phyloP scores from a whole-genome alignment of 2,329 filamentous ascomycete species.

The Massarina eburnea region DNA sequence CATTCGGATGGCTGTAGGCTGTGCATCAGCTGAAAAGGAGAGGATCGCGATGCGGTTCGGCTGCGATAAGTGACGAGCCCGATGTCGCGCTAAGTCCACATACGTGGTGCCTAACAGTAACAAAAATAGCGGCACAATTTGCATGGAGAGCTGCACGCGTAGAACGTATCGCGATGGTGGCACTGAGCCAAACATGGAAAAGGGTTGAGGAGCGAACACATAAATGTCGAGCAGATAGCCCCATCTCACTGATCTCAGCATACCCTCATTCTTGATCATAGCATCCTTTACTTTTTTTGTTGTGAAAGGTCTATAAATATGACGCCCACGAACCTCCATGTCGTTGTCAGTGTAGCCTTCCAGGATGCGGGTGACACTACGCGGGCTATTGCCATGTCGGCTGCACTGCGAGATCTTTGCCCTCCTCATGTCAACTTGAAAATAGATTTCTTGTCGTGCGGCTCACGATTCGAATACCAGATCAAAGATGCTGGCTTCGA shows the following conservation, averaged over 20 bases:
- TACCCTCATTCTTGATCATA: too few species aligned
- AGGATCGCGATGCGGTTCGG: background rate
- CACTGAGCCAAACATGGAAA: background rate
- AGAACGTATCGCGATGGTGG: background rate
- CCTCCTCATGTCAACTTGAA: constrained; percentile 27
- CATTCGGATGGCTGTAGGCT: background rate
- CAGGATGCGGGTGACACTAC: constrained; percentile 39
- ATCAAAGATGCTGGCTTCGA: constrained; percentile 35
- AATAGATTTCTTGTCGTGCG: constrained; percentile 34
- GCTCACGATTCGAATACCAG: constrained; percentile 32
- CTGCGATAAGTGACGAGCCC: background rate
- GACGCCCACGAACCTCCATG: constrained; percentile 19
- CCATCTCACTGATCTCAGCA: too few species aligned
- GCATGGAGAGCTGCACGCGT: background rate
- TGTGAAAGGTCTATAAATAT: constrained; percentile 6
- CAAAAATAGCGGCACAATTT: background rate
- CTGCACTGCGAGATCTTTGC: constrained; percentile 31
- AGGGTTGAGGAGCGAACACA: background rate
- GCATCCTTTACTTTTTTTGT: background rate
- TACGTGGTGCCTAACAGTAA: background rate
- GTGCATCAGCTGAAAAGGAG: background rate
- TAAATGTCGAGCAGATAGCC: too few species aligned
- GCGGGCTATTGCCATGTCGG: constrained; percentile 32
- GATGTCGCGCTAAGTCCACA: background rate
- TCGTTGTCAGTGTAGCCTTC: constrained; percentile 36